Evolutionary conservation across 768 basidiomycete species (phyloP).

Genomic region (Naganishia antarctica): DNA sequence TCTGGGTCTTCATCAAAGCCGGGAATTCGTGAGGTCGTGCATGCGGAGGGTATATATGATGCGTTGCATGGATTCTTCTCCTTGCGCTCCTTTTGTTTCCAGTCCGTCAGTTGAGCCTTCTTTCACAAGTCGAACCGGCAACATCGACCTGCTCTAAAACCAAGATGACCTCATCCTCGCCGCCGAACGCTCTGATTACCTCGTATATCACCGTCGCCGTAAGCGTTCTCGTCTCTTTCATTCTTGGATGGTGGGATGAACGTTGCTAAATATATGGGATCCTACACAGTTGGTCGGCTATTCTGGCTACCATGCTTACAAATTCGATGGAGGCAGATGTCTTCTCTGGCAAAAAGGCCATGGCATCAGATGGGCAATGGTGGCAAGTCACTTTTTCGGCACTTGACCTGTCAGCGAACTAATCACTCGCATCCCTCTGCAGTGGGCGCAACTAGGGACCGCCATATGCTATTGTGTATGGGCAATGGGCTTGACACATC

Average conservation of each 20-base stretch:
- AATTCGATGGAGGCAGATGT: constrained; percentile 5
- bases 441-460: constrained; percentile 18
- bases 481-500: constrained; percentile 14
- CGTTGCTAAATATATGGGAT: too few species aligned
- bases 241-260: too few species aligned
- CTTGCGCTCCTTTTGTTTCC: too few species aligned
- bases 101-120: too few species aligned
- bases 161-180: neutral
- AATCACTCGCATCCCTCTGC: neutral
- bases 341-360: constrained; percentile 8
- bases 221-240: neutral
- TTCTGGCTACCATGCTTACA: constrained; percentile 10
- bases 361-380: constrained; percentile 5
- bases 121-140: too few species aligned
- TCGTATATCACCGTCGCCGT: constrained; percentile 12
- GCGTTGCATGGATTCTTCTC: too few species aligned
- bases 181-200: constrained; percentile 5
- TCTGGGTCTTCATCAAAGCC: too few species aligned
- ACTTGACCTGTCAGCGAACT: too few species aligned
- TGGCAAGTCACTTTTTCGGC: neutral
- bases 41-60: too few species aligned
- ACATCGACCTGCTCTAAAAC: neutral
- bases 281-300: constrained; percentile 1
- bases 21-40: too few species aligned
- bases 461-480: constrained; percentile 4